Percentiles rank a stretch among this genome's conserved stretches.
These are phyloP conservation scores for Nakaseomyces glabratus DNA, from an alignment of 1,139 yeast species.

Conservation along the genomic window DNA sequence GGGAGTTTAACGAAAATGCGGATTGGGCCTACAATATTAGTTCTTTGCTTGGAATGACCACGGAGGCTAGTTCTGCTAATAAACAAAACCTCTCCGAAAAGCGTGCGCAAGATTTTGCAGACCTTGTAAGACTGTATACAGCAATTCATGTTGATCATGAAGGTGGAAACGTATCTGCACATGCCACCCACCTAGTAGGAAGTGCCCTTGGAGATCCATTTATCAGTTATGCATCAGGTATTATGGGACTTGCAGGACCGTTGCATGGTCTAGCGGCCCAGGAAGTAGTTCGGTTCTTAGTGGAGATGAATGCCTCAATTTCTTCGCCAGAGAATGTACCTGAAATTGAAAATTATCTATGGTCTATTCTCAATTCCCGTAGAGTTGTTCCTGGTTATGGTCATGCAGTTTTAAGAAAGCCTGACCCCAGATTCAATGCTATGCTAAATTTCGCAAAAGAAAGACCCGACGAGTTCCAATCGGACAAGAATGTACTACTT, in stretches of 20 bases:
- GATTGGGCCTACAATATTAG: slow-evolving; percentile 92
- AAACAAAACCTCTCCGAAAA: slow-evolving; percentile 40
- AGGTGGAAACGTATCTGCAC: slow-evolving; percentile 98
- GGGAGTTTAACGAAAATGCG: slow-evolving; percentile 54
- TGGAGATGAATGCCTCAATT: slow-evolving; percentile 69
- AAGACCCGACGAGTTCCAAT: slow-evolving; percentile 27
- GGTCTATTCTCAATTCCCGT: slow-evolving; percentile 86
- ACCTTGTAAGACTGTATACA: slow-evolving; percentile 85
- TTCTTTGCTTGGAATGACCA: slow-evolving; percentile 56
- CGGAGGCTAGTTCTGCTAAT: slow-evolving; percentile 39
- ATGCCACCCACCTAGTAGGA: slow-evolving; percentile 94
- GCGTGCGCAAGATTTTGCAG: slow-evolving; percentile 45
- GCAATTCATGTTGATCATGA: slow-evolving; percentile 97
- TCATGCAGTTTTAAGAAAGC: slow-evolving; percentile 92
- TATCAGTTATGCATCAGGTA: slow-evolving; percentile 87
- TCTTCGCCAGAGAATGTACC: slow-evolving; percentile 64
- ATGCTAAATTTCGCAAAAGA: slow-evolving; percentile 32
- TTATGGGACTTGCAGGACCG: slow-evolving; percentile 97
- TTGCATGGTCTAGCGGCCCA: slow-evolving; percentile 97
- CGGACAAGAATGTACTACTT: slow-evolving; percentile 30
- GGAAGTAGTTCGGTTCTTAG: slow-evolving; percentile 91
- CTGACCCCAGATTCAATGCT: slow-evolving; percentile 60
- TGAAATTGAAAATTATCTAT: slow-evolving; percentile 77
- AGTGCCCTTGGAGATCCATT: slow-evolving; percentile 91
- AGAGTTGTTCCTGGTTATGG: slow-evolving; percentile 98